phyloP scores from a whole-genome alignment of 1,139 yeast species.

The Yamadazyma jaroonii region DNA sequence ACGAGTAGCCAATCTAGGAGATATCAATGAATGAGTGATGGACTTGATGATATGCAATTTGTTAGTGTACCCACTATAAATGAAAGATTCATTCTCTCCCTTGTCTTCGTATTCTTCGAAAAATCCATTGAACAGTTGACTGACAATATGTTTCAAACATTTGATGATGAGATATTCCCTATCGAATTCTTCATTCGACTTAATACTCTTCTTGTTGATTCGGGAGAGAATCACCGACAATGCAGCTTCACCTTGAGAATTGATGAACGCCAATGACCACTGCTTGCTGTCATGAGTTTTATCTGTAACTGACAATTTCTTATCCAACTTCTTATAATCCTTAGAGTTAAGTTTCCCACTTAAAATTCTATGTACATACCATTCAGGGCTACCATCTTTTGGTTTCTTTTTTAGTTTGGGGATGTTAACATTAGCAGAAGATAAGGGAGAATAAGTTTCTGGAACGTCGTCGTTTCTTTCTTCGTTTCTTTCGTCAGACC shows the following conservation, averaged over 20 bases:
- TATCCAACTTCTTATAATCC: constrained; percentile 37
- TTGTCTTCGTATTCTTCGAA: background rate
- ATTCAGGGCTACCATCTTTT: constrained; percentile 42
- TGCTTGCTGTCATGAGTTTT: constrained; percentile 18
- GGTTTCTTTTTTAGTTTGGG: constrained; percentile 7
- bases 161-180: constrained; percentile 37
- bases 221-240: constrained; percentile 38
- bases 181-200: constrained; percentile 45
- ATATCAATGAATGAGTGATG: constrained; percentile 35
- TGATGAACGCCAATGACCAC: constrained; percentile 36
- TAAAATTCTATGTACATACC: constrained; percentile 41
- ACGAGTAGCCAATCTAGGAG: constrained; percentile 42
- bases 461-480: background rate
- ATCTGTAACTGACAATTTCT: constrained; percentile 23
- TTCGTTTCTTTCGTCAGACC: background rate
- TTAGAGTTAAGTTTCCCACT: constrained; percentile 30
- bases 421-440: background rate
- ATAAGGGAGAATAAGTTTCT: background rate
- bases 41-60: constrained; percentile 34
- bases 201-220: constrained; percentile 42
- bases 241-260: constrained; percentile 46
- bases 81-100: constrained; percentile 8
- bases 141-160: constrained; percentile 36
- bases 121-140: constrained; percentile 16
- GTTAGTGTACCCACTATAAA: constrained; percentile 17